phyloP scores from a whole-genome alignment of 176 grass and related monocot species.

The Lolium rigidum region DNA sequence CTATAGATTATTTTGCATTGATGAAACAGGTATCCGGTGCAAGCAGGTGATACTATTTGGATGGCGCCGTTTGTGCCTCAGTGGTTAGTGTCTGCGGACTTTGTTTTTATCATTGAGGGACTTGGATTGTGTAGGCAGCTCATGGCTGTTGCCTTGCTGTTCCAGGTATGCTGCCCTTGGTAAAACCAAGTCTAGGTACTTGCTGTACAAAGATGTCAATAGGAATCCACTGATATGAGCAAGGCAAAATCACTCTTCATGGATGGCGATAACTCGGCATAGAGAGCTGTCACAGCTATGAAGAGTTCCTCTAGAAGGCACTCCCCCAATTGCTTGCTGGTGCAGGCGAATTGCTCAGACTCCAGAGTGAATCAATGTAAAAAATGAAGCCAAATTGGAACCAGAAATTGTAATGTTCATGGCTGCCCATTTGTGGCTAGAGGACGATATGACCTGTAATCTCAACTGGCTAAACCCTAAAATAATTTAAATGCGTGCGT shows the following conservation, averaged over 20 bases:
- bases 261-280: slow-evolving; percentile 5
- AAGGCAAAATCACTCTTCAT: slow-evolving; percentile 16
- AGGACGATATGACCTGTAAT: background rate
- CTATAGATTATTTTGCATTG: slow-evolving; percentile 30
- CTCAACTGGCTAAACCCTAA: too few relatives aligned
- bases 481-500: too few relatives aligned
- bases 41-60: slow-evolving; percentile 96
- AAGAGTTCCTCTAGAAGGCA: slow-evolving; percentile 4
- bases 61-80: slow-evolving; percentile 98
- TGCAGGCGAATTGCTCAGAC: background rate
- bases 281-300: slow-evolving; percentile 16
- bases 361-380: background rate
- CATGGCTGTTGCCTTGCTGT: slow-evolving; percentile 37
- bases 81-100: slow-evolving; percentile 56
- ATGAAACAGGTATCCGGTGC: slow-evolving; percentile 82
- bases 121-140: slow-evolving; percentile 35
- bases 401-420: slow-evolving; percentile 13
- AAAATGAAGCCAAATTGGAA: background rate
- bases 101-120: slow-evolving; percentile 25
- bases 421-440: background rate
- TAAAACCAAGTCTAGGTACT: slow-evolving; percentile 81
- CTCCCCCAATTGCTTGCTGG: background rate
- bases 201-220: slow-evolving; percentile 98
- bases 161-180: slow-evolving; percentile 92
- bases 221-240: slow-evolving; percentile 76